These are phyloP conservation scores for Carex myosuroides DNA, from an alignment of 176 grass and related monocot genomes.

Conservation along the genomic window DNA sequence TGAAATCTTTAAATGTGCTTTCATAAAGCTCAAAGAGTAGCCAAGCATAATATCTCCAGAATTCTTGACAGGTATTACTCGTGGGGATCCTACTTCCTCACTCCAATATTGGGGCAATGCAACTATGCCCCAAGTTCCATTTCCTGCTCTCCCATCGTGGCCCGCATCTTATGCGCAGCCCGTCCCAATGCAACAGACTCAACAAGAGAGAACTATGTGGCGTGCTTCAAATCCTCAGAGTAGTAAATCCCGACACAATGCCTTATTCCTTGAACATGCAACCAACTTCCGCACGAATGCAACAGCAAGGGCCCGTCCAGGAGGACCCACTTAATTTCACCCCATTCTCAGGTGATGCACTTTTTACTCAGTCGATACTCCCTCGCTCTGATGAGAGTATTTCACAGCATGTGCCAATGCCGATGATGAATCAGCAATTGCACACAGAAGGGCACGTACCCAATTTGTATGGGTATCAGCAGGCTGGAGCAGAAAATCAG, in stretches of 20 bases:
- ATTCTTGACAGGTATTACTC: neutral
- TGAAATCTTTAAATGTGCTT: neutral
- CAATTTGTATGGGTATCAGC: too few species aligned
- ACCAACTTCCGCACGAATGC: neutral
- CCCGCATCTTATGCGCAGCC: neutral
- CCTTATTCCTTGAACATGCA: neutral
- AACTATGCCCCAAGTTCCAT: neutral
- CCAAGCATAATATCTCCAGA: neutral
- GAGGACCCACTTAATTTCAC: too few species aligned
- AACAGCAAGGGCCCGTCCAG: neutral
- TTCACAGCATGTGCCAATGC: too few species aligned
- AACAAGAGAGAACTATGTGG: neutral
- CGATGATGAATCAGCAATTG: too few species aligned
- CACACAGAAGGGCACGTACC: too few species aligned
- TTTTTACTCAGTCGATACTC: too few species aligned
- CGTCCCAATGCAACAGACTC: neutral
- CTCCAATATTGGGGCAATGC: neutral
- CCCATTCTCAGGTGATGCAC: too few species aligned
- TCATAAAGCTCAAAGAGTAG: neutral
- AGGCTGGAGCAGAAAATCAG: neutral
- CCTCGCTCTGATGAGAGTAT: too few species aligned
- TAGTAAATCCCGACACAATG: neutral
- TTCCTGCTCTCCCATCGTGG: neutral
- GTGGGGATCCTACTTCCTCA: neutral
- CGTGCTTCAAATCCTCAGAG: neutral